Evolutionary conservation across 345 rosid genomes (phyloP).

Genomic region (Brassica carinata): DNA sequence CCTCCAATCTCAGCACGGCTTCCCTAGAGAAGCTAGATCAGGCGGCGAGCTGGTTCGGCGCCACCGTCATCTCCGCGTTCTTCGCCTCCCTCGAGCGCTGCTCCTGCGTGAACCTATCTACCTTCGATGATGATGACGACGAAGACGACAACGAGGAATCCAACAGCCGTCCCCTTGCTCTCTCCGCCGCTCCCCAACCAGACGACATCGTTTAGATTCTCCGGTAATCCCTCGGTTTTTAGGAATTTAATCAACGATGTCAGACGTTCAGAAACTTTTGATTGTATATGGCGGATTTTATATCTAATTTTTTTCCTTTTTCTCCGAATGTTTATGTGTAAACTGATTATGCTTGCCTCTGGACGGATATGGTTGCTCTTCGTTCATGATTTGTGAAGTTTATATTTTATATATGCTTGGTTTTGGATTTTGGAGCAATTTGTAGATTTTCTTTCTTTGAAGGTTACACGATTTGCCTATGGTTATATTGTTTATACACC

Average conservation of each 20-base stretch:
- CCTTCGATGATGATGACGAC: constrained; percentile 67
- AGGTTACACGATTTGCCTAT: not conserved
- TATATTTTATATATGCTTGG: constrained; percentile 7
- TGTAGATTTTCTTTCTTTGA: constrained; percentile 1
- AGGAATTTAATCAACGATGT: constrained; percentile 16
- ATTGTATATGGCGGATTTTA: constrained; percentile 27
- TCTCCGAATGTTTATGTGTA: constrained; percentile 1
- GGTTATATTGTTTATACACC: not conserved
- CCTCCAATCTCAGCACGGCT: constrained; percentile 42
- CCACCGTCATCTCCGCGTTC: constrained; percentile 77
- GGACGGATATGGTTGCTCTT: not conserved
- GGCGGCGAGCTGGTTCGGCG: constrained; percentile 71
- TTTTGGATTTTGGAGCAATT: not conserved
- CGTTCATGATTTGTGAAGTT: constrained; percentile 22
- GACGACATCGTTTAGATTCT: constrained; percentile 35
- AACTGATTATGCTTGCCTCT: not conserved
- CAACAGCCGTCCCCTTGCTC: constrained; percentile 55
- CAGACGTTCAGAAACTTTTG: constrained; percentile 27
- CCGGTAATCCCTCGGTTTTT: constrained; percentile 20
- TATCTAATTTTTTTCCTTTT: constrained; percentile 6
- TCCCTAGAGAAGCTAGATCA: constrained; percentile 53
- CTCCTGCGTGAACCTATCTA: constrained; percentile 79
- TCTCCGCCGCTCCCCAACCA: constrained; percentile 42
- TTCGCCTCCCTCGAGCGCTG: constrained; percentile 89
- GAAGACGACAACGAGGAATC: constrained; percentile 43